Evolutionary conservation across 2,329 filamentous ascomycete species (phyloP), one percentile per base, ranked within the genome.

Genomic region (Aspergillus floridensis): DNA sequence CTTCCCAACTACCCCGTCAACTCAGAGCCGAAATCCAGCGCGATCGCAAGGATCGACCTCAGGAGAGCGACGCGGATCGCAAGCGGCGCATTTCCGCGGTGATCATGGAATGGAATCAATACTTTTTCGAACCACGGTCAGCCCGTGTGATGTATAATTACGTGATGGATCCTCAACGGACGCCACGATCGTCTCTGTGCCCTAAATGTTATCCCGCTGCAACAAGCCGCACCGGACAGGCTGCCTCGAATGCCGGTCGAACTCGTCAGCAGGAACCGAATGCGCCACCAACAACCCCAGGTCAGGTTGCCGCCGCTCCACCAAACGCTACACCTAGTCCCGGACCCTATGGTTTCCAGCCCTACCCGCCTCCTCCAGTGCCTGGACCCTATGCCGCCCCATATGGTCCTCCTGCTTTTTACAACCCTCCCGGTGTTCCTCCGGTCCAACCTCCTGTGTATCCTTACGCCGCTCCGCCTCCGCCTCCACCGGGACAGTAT

Each of bases 21-120:
- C 57, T 77, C 35, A 69, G 76, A 44, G 75, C 73, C 2, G 73
- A 78, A 60, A 77, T 77, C 22, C 69, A 74, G 61, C 70, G 75
- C 26, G 75, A 78, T 60, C 71, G 74, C 31, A 79, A 78, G 57
- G 76, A 78, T 60, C 69, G 76, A 2, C 70, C 74, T 2, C 76
- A 78, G 53, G 76, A 79, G 60, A 73, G 74, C 1, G 76, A 77
- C 52, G 73, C 76, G 26, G 70, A 77, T 57, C 73, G 77, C n/a
- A 66, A 60, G 52, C 65, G 66, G 19, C 74, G 75, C 19, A 74
- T 79, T 32, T 58, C 70, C 10, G 73, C 75, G 2, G 76, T 79
- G 14, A 68, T 78, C 44, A 67, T 67, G 5, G 77, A 80, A 63
- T 80, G 77, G 77, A 79, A 80, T 59, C 66, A 73, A 49, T 70